phyloP scores from a whole-genome alignment of 495 filamentous ascomycete genomes.

The Usnea hakonensis region DNA sequence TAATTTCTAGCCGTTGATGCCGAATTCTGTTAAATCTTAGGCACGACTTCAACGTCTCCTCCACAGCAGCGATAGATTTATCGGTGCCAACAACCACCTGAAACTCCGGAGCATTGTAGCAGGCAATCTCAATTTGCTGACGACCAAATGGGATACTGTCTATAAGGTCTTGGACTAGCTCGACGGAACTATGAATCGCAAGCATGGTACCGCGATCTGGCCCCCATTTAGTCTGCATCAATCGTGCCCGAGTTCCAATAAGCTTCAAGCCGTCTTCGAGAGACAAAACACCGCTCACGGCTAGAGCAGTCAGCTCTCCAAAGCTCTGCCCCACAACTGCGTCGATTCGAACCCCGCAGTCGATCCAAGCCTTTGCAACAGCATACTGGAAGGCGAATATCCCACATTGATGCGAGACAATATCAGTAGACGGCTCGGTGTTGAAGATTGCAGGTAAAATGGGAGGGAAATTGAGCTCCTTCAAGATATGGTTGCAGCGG shows the following conservation, averaged over 20 bases:
- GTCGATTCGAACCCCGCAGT: slow-evolving; percentile 31
- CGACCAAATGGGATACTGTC: too few relatives aligned
- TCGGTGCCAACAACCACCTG: slow-evolving; percentile 29
- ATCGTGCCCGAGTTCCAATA: slow-evolving; percentile 35
- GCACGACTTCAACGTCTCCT: slow-evolving; percentile 10
- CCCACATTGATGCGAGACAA: slow-evolving; percentile 37
- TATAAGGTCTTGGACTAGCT: slow-evolving; percentile 1
- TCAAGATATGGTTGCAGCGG: slow-evolving; percentile 1
- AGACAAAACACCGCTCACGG: slow-evolving; percentile 32
- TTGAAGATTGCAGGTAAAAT: slow-evolving; percentile 46
- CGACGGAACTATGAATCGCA: slow-evolving; percentile 16
- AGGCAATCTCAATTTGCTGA: slow-evolving; percentile 31
- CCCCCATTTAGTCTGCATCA: slow-evolving; percentile 43
- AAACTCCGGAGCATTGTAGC: slow-evolving; percentile 32
- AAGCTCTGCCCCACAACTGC: slow-evolving; percentile 47
- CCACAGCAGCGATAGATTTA: slow-evolving; percentile 19
- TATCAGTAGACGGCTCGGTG: slow-evolving; percentile 29
- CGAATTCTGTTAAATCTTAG: slow-evolving; percentile 14
- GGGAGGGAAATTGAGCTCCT: neutral
- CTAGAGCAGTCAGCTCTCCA: slow-evolving; percentile 39
- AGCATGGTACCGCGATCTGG: slow-evolving; percentile 44
- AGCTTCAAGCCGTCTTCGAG: slow-evolving; percentile 35
- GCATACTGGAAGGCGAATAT: slow-evolving; percentile 46
- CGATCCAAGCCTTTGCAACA: slow-evolving; percentile 40
- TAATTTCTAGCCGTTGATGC: slow-evolving; percentile 28